Evolutionary conservation across 305 asterid genomes (phyloP).

Genomic region (Solanum aculeatissimum): DNA sequence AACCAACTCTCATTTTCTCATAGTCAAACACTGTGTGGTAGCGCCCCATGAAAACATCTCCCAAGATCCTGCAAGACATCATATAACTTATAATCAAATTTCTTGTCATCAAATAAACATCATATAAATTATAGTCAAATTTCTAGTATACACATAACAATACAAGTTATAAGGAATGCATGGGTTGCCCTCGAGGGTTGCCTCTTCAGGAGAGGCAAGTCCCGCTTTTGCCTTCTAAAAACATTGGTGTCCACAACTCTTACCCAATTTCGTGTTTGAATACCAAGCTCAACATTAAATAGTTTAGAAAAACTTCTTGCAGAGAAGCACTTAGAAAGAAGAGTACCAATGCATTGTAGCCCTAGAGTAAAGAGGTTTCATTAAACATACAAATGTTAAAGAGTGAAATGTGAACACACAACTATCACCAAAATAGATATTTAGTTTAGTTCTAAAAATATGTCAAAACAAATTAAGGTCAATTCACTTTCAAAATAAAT

Average conservation of each 20-base stretch:
- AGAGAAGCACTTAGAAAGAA: not conserved
- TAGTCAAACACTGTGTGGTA: conserved; percentile 79
- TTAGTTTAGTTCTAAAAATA: conserved; percentile 6
- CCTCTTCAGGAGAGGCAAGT: no score
- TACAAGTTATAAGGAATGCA: not conserved
- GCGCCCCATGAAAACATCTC: conserved; percentile 77
- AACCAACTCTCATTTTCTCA: conserved; percentile 63
- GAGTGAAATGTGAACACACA: not conserved
- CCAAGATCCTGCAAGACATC: conserved; percentile 55
- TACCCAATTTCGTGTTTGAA: not conserved
- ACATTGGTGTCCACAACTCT: not conserved
- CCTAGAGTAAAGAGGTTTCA: not conserved
- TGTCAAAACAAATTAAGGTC: conserved; percentile 7
- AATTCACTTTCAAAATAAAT: conserved; percentile 8
- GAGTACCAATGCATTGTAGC: not conserved
- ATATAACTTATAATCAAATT: not conserved
- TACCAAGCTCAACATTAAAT: not conserved
- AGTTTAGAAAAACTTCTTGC: not conserved
- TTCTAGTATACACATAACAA: not conserved
- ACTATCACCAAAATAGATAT: conserved; percentile 4
- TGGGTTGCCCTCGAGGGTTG: not conserved
- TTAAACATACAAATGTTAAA: not conserved
- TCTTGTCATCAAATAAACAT: not conserved
- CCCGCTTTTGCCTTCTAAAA: not conserved
- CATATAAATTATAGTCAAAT: not conserved